A percentile compares a stretch with the other conserved stretches of the same genome.
Conservation (phyloP, 192 early-diverging fungal genomes). For the Mortierella antarctica region DNA sequence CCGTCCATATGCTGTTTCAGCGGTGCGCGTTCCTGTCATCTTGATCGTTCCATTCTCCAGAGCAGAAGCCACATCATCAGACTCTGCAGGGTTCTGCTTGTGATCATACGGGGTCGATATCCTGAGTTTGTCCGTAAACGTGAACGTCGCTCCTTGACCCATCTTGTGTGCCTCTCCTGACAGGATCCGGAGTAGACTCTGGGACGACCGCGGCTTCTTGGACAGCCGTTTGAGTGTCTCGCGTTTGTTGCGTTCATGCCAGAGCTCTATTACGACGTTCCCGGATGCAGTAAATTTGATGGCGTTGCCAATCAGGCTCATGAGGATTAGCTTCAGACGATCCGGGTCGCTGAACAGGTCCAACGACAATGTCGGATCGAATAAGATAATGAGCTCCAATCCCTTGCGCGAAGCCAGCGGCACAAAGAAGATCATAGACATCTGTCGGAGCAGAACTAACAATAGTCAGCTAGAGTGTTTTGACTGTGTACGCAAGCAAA, state of each 20-base stretch:
- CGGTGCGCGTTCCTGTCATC: slow-evolving; percentile 4
- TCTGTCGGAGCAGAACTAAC: slow-evolving; percentile 11
- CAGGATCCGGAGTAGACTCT: not conserved
- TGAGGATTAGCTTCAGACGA: slow-evolving; percentile 75
- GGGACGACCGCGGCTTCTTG: not conserved
- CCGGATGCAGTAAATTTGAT: slow-evolving; percentile 65
- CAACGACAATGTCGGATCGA: slow-evolving; percentile 67
- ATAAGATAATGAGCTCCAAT: slow-evolving; percentile 62
- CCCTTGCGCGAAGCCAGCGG: slow-evolving; percentile 73
- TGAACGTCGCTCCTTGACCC: slow-evolving; percentile 55
- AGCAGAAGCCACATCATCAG: slow-evolving; percentile 19
- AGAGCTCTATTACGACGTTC: slow-evolving; percentile 36
- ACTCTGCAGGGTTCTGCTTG: slow-evolving; percentile 32
- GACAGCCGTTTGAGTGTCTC: not conserved
- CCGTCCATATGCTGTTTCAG: not conserved
- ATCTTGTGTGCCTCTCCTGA: not conserved
- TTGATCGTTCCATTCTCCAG: slow-evolving; percentile 22
- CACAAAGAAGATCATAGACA: slow-evolving; percentile 69
- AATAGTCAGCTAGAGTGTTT: not conserved
- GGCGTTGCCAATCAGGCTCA: slow-evolving; percentile 79
- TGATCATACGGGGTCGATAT: slow-evolving; percentile 21
- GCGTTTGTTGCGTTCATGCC: slow-evolving; percentile 16
- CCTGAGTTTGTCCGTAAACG: slow-evolving; percentile 34
- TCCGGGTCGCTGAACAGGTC: slow-evolving; percentile 74
- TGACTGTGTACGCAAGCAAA: not conserved